phyloP scores from a whole-genome alignment of 1,284 basidiomycete genomes.

The Pseudomicrostroma phylloplanum region DNA sequence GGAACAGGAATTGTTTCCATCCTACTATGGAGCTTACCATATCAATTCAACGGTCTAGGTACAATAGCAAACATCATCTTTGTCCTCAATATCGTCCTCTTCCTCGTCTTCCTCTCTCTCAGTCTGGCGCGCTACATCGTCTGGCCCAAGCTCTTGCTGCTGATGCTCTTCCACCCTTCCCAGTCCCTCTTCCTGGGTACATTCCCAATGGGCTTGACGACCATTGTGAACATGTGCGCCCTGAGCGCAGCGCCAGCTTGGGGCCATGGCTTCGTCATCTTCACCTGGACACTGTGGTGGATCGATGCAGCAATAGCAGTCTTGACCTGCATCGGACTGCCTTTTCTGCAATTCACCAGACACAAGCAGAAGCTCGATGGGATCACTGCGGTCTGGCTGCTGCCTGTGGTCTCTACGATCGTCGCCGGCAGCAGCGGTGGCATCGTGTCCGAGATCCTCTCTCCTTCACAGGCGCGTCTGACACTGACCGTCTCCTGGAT shows the following conservation, averaged over 20 bases:
- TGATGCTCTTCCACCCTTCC: constrained; percentile 60
- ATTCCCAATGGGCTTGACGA: constrained; percentile 66
- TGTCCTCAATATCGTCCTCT: constrained; percentile 63
- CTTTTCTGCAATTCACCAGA: constrained; percentile 64
- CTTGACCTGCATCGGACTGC: constrained; percentile 61
- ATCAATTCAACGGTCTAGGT: constrained; percentile 52
- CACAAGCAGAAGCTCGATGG: constrained; percentile 60
- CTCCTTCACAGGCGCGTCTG: constrained; percentile 55
- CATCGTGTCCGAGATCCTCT: constrained; percentile 58
- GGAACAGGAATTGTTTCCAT: constrained; percentile 55
- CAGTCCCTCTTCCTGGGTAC: constrained; percentile 66
- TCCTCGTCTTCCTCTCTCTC: constrained; percentile 57
- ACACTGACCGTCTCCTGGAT: constrained; percentile 57
- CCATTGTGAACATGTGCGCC: constrained; percentile 60
- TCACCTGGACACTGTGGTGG: constrained; percentile 71
- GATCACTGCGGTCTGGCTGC: constrained; percentile 52
- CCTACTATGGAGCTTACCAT: constrained; percentile 54
- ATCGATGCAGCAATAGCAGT: constrained; percentile 60
- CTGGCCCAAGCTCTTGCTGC: constrained; percentile 59
- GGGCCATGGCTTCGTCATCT: constrained; percentile 59
- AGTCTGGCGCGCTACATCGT: constrained; percentile 56
- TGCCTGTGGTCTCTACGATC: constrained; percentile 66
- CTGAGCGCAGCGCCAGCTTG: constrained; percentile 52
- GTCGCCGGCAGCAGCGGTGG: constrained; percentile 65
- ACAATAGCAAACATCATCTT: constrained; percentile 57